Conservation (phyloP, 176 grass and related monocot genomes). For the Lolium multiflorum region DNA sequence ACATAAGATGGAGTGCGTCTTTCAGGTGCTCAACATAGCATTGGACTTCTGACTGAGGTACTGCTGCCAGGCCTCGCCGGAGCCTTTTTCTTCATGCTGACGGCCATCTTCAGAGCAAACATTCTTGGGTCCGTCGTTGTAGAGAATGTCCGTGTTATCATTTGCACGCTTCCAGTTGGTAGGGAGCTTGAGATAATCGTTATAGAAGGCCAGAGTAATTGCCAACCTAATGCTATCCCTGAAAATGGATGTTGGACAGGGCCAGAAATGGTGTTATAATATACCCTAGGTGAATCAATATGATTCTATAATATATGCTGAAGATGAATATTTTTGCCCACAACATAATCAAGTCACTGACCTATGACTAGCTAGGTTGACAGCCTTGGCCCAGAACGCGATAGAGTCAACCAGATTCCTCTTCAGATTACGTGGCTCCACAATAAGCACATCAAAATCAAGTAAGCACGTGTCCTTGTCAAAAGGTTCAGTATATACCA, state of each 20-base stretch:
- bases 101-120: conserved; percentile 52
- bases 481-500: conserved; percentile 62
- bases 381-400: conserved; percentile 61
- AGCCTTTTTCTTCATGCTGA: conserved; percentile 41
- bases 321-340: neutral
- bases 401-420: conserved; percentile 57
- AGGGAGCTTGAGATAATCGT: conserved; percentile 73
- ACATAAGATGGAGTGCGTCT: neutral
- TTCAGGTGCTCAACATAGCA: conserved; percentile 49
- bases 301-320: neutral
- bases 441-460: conserved; percentile 69
- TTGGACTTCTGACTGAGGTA: conserved; percentile 63
- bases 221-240: conserved; percentile 61
- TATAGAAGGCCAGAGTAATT: conserved; percentile 59
- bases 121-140: conserved; percentile 75
- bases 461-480: conserved; percentile 73
- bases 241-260: conserved; percentile 34
- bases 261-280: neutral
- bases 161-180: conserved; percentile 59
- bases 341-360: conserved; percentile 32
- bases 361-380: conserved; percentile 62
- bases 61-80: conserved; percentile 57
- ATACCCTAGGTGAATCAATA: neutral
- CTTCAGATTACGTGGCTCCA: conserved; percentile 70
- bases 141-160: conserved; percentile 47